A percentile compares a stretch with the other conserved stretches of the same genome.
These are phyloP conservation scores for Inga oerstediana DNA, from an alignment of 306 rosid species.

Conservation along the genomic window DNA sequence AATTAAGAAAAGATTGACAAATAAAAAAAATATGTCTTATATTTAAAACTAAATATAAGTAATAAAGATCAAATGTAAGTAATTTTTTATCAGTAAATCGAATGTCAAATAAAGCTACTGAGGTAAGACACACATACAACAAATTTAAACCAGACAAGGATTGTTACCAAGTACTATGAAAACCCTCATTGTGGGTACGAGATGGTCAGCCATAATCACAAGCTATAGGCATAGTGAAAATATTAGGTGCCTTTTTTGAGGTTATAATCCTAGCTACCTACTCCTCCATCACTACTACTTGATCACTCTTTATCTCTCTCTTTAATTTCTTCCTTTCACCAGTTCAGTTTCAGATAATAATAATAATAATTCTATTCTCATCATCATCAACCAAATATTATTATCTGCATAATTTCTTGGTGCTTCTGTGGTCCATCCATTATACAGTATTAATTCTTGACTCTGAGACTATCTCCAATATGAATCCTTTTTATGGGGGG, in stretches of 20 bases:
- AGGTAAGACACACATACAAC: not conserved
- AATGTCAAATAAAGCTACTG: constrained; percentile 22
- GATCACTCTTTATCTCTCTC: constrained; percentile 24
- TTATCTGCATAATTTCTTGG: constrained; percentile 23
- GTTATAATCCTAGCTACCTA: constrained; percentile 34
- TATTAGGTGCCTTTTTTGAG: constrained; percentile 44
- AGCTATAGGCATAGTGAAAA: constrained; percentile 27
- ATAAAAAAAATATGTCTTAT: too few relatives aligned
- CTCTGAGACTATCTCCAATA: constrained; percentile 26
- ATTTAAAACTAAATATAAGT: not conserved
- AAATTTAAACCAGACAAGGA: constrained; percentile 37
- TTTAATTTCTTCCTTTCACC: not conserved
- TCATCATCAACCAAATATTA: constrained; percentile 32
- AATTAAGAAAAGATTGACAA: too few relatives aligned
- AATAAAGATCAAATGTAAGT: constrained; percentile 18
- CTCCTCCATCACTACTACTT: constrained; percentile 3
- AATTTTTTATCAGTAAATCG: not conserved
- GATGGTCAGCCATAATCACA: constrained; percentile 47
- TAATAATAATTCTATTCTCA: not conserved
- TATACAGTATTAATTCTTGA: constrained; percentile 10
- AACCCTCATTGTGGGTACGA: constrained; percentile 38
- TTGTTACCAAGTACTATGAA: constrained; percentile 38
- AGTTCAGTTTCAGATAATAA: constrained; percentile 26
- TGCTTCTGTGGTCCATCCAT: constrained; percentile 41
- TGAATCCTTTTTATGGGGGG: constrained; percentile 30